Evolutionary conservation across 78 protist species (phyloP), one percentile per base, ranked within the genome.

Genomic region (Dictyostelium capitatum): DNA sequence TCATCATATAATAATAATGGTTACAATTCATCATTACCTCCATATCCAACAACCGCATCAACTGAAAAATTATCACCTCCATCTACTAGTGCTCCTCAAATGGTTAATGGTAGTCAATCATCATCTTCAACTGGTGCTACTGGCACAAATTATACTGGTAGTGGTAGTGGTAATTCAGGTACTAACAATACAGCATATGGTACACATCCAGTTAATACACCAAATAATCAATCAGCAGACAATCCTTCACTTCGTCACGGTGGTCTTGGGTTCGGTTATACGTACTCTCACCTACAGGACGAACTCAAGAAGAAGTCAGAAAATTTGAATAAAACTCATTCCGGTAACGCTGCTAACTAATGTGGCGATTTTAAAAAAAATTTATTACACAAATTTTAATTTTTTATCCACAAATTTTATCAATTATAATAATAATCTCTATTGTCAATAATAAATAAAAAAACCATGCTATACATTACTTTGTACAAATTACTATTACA

Each of bases 241-340:
- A 28, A 59, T 77, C 70, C 79, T 46, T 25, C 69, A 15, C 23
- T 77, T 6, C 77, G 80, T 62, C 72, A 77, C 47, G 83, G 85
- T 23, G 93, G 93, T 87, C 67, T 87, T 1, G 93, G 93, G 14
- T 87, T 77, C 51, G 93, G 92, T 50, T 87, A 87, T n/a, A 87
- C 92, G 6, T 87, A 87, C 23, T 64, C 57, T 5, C 92, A 87
- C 77, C 79, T 87, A 10, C 62, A 77, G 50, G 92, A 87, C 12
- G 92, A 84, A 28, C 50, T 87, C 1, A 80, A 87, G 28, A 73
- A 28, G 32, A 87, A 87, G 72, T 46, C 77, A 62, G 75, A 80
- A 62, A 80, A 56, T 41, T 46, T 80, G 62, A 80, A 62, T 62
- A 25, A 62, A n/a, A 37, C 65, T n/a, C 62, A 80, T 19, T 12